Base-by-base conservation (phyloP, 139 green algal species). In the Desmodesmus armatus region DNA sequence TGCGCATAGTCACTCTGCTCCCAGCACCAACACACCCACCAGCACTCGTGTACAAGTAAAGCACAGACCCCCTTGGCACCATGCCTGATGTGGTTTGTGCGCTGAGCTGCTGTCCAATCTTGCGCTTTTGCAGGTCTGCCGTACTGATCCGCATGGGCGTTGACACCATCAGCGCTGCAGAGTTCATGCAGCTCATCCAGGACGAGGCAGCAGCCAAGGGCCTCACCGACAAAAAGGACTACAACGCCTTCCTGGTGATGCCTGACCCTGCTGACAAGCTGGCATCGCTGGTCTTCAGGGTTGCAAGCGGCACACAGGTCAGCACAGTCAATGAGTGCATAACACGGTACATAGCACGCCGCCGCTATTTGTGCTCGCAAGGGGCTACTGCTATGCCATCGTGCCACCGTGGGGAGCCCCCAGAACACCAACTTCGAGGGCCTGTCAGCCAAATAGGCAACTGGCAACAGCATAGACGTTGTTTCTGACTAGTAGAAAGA, bases 131-230 rank as follows among this genome's bases (percentile, higher is more conserved):
- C 75, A 82, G 75, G 75, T 82, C 75, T 31, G 51, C 75, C 49
- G 75, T 82, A 31, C 7, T 82, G 27, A 31, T 71, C 19, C 37
- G 70, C 29, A 19, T 82, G 31, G 75, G 75, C 21, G 35, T 67
- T 33, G 75, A 82, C 51, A 49, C 49, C 35, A 49, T 65, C 3
- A 21, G n/a, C 4, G 33, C 75, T 31, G 51, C 49, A 25, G 75
- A 82, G 29, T 82, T 82, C 75, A 67, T 82, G 75, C 75, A 82
- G 75, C 75, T 82, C 29, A 44, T 82, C 5, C 29, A 51, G 7
- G 33, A 47, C 35, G 19, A 82, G 35, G 44, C 47, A 11, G 35
- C 47, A 23, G 75, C 75, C 17, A 49, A 29, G 29, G 75, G 75
- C 33, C 40, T 27, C 15, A 78, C 39, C 35, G 70, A 78, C 70